A percentile compares a stretch with the other conserved stretches of the same genome.
Conservation (phyloP, 371 early-diverging fungal genomes). For the Circinella umbellata region DNA sequence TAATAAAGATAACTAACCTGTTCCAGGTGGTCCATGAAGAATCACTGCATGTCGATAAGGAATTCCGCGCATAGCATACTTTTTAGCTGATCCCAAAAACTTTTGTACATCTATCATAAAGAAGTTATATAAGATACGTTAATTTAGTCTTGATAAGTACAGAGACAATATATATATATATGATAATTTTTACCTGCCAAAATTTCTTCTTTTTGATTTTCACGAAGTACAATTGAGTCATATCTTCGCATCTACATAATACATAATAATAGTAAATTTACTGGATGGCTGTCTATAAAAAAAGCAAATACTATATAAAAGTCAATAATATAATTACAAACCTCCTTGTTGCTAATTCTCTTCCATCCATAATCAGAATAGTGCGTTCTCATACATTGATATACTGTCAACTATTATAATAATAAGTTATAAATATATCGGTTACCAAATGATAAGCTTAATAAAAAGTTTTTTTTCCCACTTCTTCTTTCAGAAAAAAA, state of each 20-base stretch:
- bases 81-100: constrained; percentile 43
- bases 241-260: constrained; percentile 26
- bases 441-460: not conserved
- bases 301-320: not conserved
- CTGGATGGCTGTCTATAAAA: no score
- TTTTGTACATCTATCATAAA: constrained; percentile 31
- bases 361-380: not conserved
- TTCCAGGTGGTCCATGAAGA: constrained; percentile 67
- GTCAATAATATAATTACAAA: not conserved
- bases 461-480: no score
- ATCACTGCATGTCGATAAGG: constrained; percentile 91
- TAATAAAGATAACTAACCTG: constrained; percentile 37
- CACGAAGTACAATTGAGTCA: constrained; percentile 39
- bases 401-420: constrained; percentile 5
- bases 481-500: no score
- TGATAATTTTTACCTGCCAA: constrained; percentile 15
- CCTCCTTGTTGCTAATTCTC: constrained; percentile 8
- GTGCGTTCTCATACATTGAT: not conserved
- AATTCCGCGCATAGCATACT: constrained; percentile 90
- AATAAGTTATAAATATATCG: not conserved
- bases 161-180: no score
- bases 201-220: constrained; percentile 39
- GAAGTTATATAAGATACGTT: not conserved
- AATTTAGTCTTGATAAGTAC: no score
- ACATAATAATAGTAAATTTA: not conserved